These are phyloP conservation scores for Gracilariopsis chorda DNA, from an alignment of 23 red algal genomes.

Conservation along the genomic window DNA sequence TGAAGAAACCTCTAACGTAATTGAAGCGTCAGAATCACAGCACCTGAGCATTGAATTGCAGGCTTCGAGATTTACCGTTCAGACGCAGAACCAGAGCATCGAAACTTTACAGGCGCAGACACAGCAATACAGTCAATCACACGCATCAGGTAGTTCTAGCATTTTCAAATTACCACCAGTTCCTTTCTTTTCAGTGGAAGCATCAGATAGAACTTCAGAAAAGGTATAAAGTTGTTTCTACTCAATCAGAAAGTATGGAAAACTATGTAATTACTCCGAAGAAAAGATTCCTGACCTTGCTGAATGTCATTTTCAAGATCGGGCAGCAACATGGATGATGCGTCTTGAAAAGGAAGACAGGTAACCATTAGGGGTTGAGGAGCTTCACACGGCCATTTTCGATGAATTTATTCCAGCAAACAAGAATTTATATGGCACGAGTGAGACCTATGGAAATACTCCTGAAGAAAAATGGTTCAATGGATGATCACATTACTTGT, in stretches of 20 bases:
- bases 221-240: constrained; percentile 4
- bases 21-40: too few relatives aligned
- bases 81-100: too few relatives aligned
- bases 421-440: not conserved
- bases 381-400: constrained; percentile 1
- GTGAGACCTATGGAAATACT: not conserved
- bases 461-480: not conserved
- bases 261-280: constrained; percentile 26
- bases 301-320: constrained; percentile 1
- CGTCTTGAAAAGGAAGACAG: constrained; percentile 8
- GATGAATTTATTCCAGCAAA: constrained; percentile 9
- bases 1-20: too few relatives aligned
- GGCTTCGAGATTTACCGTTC: too few relatives aligned
- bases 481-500: too few relatives aligned
- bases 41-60: too few relatives aligned
- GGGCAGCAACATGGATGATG: constrained; percentile 29
- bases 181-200: not conserved
- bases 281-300: not conserved
- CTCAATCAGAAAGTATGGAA: not conserved
- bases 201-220: not conserved
- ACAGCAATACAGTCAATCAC: too few relatives aligned
- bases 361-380: not conserved
- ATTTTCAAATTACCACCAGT: too few relatives aligned
- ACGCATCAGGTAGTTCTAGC: too few relatives aligned
- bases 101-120: too few relatives aligned